Base-by-base conservation (phyloP, 257 asterid species). In the Oldenlandia corymbosa region DNA sequence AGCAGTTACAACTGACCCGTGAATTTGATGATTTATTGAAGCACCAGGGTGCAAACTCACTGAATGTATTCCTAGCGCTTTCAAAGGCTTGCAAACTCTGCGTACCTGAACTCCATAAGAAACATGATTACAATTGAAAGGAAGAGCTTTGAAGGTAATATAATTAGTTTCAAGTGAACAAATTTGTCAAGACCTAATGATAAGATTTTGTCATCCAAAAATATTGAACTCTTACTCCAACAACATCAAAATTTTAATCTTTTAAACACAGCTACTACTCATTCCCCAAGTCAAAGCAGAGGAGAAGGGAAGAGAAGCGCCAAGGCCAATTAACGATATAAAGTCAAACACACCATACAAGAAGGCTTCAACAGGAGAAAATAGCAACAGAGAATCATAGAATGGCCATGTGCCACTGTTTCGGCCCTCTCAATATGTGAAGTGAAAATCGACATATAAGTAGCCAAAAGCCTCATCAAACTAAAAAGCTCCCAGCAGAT, bases 21-120 rank as follows among this genome's bases (percentile, higher is more conserved):
- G 72, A 71, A 82, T 80, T 69, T 92, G 97, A 78, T 92, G 97
- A 62, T 85, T 91, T 57, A 87, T 55, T 58, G 97, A 72, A 68
- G 96, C 96, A 69, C 95, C 99, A 0, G 88, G 65, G 78, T 92
- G 97, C 84, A 89, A 76, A 75, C 96, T 78, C 81, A 85, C 73
- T 28, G 95, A 71, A 69, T 71, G 88, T 68, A 88, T 70, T 62
- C 96, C 96, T 39, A 70, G 64, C 26, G 78, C 64, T 72, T 82
- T 79, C 74, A 91, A 70, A 70, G 84, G 80, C 76, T 84, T 78
- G 85, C 91, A 91, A 62, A 88, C 71, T 68, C 80, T 66, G 70
- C 81, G 74, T 56, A 84, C 93, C 97, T 90, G 71, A 51, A 34
- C 43, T 60, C 60, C 58, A 74, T 37, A 58, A 57, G 60, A 73